Evolutionary conservation across 805 yeast genomes (phyloP), one percentile per base, ranked within the genome.

Genomic region (Saccharomyces kudriavzevii): DNA sequence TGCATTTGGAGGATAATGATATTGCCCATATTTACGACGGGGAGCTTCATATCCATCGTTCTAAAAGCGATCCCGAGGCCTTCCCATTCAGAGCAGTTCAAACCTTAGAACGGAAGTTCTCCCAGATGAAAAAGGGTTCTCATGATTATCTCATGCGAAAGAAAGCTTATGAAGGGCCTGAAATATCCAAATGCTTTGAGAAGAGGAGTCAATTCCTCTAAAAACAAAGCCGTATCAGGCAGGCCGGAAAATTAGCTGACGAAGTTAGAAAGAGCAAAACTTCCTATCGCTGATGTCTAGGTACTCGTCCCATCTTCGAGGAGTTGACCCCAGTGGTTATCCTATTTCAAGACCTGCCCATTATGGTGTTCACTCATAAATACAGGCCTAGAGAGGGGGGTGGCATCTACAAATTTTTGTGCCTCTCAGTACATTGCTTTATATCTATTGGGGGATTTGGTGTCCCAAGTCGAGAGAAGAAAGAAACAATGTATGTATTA

Each of bases 321-420:
- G 99, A 94, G 70, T 94, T 58, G 94, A 94, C 78, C 81, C 91
- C 61, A 99, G 94, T 46, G 99, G 99, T 67, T 94, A 99, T 4
- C 83, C 94, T 46, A 89, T 94, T 71, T 92, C 98, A 5, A 85
- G 99, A 75, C 89, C 84, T 67, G 94, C 99, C 22, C 96, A 91
- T 74, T 94, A 99, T 78, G 99, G 99, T 81, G 97, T 94, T 54
- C 99, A 94, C 72, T n/a, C n/a, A 90, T 94, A 70, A 94, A 94
- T 69, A 98, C 99, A 49, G 99, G 99, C 60, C 99, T 99, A 47
- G 99, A 94, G 75, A 94, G 94, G 59, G 98, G 99, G 72, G 99
- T 94, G 61, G 99, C 99, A 10, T 90, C 97, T 10, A 94, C 99
- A 49, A 94, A 94, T 75, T 99, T 99, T 28, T 94, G 94, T 77